Percentiles rank a stretch among this genome's conserved stretches.
These are phyloP conservation scores for Parasitella parasitica DNA, from an alignment of 371 early-diverging fungal genomes.

Conservation along the genomic window DNA sequence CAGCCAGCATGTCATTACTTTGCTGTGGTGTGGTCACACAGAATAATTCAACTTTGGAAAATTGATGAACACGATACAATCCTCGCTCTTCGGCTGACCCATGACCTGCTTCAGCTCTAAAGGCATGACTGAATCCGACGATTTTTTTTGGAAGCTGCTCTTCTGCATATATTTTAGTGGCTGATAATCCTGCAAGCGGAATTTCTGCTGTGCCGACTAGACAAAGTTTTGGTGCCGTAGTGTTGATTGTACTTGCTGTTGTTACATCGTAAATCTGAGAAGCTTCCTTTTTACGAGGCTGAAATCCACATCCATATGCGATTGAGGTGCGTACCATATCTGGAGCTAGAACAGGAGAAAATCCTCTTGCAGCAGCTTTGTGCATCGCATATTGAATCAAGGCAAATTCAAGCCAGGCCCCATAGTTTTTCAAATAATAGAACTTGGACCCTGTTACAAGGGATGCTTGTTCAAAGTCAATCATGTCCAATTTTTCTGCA, in stretches of 20 bases:
- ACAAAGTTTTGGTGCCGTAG: conserved; percentile 53
- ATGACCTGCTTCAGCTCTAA: conserved; percentile 89
- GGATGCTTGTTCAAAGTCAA: conserved; percentile 84
- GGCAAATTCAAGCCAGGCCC: conserved; percentile 85
- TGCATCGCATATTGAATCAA: conserved; percentile 84
- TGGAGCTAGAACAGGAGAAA: conserved; percentile 80
- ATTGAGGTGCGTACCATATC: conserved; percentile 83
- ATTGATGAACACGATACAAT: conserved; percentile 92
- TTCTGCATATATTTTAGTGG: conserved; percentile 58
- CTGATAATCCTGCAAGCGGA: conserved; percentile 84
- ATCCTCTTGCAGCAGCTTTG: conserved; percentile 70
- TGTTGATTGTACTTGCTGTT: conserved; percentile 43
- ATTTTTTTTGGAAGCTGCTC: conserved; percentile 64
- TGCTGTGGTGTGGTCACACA: conserved; percentile 65
- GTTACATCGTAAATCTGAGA: conserved; percentile 84
- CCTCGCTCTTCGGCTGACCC: conserved; percentile 87
- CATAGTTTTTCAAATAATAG: conserved; percentile 83
- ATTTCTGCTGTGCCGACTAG: conserved; percentile 93
- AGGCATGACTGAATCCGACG: conserved; percentile 84
- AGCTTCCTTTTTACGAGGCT: conserved; percentile 73
- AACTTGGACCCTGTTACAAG: conserved; percentile 83
- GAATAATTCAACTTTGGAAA: conserved; percentile 93
- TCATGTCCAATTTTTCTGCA: conserved; percentile 59
- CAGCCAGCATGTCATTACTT: conserved; percentile 70
- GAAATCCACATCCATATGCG: conserved; percentile 89